Base-by-base conservation (phyloP, 495 filamentous ascomycete species). In the Neurospora sublineolata region DNA sequence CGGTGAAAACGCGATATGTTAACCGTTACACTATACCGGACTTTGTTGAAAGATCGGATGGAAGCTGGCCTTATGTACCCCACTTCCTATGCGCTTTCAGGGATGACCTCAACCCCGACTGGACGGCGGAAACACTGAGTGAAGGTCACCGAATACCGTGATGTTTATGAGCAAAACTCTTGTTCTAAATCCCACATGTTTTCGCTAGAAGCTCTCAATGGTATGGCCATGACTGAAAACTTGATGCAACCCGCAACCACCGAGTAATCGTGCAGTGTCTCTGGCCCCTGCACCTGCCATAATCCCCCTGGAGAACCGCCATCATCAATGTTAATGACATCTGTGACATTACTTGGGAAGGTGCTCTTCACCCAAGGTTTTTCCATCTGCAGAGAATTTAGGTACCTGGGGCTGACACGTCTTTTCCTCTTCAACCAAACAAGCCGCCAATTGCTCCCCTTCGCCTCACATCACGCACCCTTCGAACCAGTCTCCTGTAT, bases 1-100 rank as follows among this genome's bases (percentile, higher is more conserved):
- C 82, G 82, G 81, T 83, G 82, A 83, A 83, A 83, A 82, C 81
- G 82, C 80, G 79, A 80, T 81, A 83, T 82, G 81, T 83, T 82
- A 77, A 76, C 82, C 82, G 77, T 80, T 83, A 83, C 82, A 82
- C 82, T 79, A 83, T 82, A 82, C 72, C 82, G 4, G 7, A n/a
- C 8, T 44, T 39, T 3, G 3, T 39, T 20, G 8, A 20, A 44
- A 11, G n/a, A 20, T 20, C 0, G n/a, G n/a, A 44, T 20, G 3
- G 8, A 11, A 11, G 18, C 0, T 11, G 3, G 0, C 0, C 1
- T 11, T 2, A 44, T 44, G n/a, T 20, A 44, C 3, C 18, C 42
- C 42, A 20, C 38, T 4, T 39, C 4, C 0, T 14, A 38, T 11
- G 11, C 0, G 38, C 38, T 39, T 39, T 12, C 11, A 39, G 4